Evolutionary conservation across 805 yeast genomes (phyloP).

Genomic region (Aciculoconidium aculeatum): DNA sequence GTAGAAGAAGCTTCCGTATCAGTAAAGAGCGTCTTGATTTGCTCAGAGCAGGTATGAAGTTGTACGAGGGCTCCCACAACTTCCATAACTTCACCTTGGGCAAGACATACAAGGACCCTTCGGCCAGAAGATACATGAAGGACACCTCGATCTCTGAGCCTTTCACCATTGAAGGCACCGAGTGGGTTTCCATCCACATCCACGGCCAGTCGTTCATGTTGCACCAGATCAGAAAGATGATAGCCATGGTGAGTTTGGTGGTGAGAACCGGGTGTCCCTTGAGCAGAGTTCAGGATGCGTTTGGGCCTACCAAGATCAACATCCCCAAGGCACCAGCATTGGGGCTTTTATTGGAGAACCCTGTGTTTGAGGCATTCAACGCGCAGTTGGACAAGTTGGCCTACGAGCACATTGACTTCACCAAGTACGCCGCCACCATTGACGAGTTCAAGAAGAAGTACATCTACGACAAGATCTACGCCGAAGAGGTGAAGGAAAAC

Average conservation of each 20-base stretch:
- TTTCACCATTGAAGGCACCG: slow-evolving; percentile 86
- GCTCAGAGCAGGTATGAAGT: slow-evolving; percentile 63
- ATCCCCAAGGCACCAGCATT: slow-evolving; percentile 98
- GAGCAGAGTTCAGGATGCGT: slow-evolving; percentile 71
- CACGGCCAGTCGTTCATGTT: slow-evolving; percentile 99
- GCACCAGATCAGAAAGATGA: slow-evolving; percentile 97
- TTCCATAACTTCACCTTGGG: slow-evolving; percentile 87
- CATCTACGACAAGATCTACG: slow-evolving; percentile 89
- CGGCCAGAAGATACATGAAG: slow-evolving; percentile 81
- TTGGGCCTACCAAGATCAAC: slow-evolving; percentile 66
- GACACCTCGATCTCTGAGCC: slow-evolving; percentile 77
- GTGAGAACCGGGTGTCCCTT: slow-evolving; percentile 83
- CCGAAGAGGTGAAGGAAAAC: slow-evolving; percentile 83
- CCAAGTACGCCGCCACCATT: slow-evolving; percentile 61
- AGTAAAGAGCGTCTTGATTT: slow-evolving; percentile 53
- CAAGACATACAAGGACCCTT: slow-evolving; percentile 76
- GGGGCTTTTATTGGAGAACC: slow-evolving; percentile 84
- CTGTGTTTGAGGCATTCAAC: slow-evolving; percentile 86
- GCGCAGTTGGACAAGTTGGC: slow-evolving; percentile 66
- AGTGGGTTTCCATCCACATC: slow-evolving; percentile 92
- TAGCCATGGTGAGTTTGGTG: slow-evolving; percentile 85
- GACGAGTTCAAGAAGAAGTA: slow-evolving; percentile 79
- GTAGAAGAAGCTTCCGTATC: slow-evolving; percentile 66
- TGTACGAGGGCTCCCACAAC: slow-evolving; percentile 83
- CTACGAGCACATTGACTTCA: slow-evolving; percentile 67